Conservation (phyloP, 257 asterid species). For the Fraxinus cuspidata region DNA sequence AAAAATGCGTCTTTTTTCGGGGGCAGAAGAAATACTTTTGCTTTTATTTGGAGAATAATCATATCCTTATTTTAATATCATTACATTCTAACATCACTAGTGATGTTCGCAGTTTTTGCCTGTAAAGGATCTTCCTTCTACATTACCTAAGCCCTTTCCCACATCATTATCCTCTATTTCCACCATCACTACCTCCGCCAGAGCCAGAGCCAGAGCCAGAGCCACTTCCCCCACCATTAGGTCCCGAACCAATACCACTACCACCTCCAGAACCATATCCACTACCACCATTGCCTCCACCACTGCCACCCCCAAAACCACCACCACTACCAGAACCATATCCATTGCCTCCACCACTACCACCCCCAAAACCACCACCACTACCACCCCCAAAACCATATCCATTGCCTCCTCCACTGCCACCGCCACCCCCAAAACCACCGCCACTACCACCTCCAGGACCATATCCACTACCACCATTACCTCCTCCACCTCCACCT, state of each 20-base stretch:
- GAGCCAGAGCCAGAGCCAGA: not conserved
- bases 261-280: conserved; percentile 14
- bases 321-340: conserved; percentile 24
- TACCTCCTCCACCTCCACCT: conserved; percentile 13
- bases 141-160: not conserved
- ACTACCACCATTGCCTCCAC: conserved; percentile 25
- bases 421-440: not conserved
- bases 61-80: conserved; percentile 25
- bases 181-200: conserved; percentile 7
- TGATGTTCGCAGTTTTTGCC: not conserved
- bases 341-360: conserved; percentile 29
- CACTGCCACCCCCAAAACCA: not conserved
- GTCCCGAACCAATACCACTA: conserved; percentile 14
- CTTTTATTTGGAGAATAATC: conserved; percentile 13
- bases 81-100: not conserved
- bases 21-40: not conserved
- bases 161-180: conserved; percentile 15
- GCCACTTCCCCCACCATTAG: conserved; percentile 17
- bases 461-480: not conserved
- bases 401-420: conserved; percentile 30
- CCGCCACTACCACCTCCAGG: conserved; percentile 13
- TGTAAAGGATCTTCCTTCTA: not conserved
- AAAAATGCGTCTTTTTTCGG: not conserved
- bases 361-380: conserved; percentile 1
- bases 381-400: conserved; percentile 27